Base-by-base conservation (phyloP, 148 eudicot species). In the Pouteria glomerata region DNA sequence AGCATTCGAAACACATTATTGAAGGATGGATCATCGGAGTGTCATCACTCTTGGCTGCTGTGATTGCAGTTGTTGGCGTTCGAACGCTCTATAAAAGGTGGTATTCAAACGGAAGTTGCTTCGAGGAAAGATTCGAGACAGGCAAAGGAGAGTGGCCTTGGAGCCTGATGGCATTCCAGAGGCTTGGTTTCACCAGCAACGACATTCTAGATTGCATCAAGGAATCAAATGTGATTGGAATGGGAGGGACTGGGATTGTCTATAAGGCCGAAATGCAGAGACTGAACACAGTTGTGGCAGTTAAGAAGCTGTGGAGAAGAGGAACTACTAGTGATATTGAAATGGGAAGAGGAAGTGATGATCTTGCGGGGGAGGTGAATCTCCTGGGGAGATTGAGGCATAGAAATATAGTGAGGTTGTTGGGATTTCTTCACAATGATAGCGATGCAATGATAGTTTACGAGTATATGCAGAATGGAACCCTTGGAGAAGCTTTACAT, bases 401-500 rank as follows among this genome's bases (percentile, higher is more conserved):
- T 71, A 69, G 96, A 48, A 93, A 93, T 51, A 93, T 93, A 60
- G 96, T 93, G 4, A 85, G 89, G 69, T 48, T 93, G 26, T 39
- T 88, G 31, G 96, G 98, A 19, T 88, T 79, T 63, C 83, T 93
- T 18, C 89, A 90, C 69, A 93, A 88, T 42, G 83, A 93, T 45
- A 78, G 66, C 62, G 88, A 88, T 18, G 90, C 90, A 3, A 86
- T 93, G 98, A 84, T 93, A 3, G 53, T 93, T 6, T 93, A 88
- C 21, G 96, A 93, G 82, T 93, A 82, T 63, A 88, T 93, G 98
- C 82, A 80, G 55, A 93, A 88, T 75, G 96, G 98, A n/a, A 93
- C 83, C 75, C 88, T 93, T 2, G 98, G 92, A 68, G 94, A 88
- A 57, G 89, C 90, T 29, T 85, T 93, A 70, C 94, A 93, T 73